These are phyloP conservation scores for Pulveroboletus sp. DNA, from an alignment of 768 basidiomycete species.

Conservation along the genomic window DNA sequence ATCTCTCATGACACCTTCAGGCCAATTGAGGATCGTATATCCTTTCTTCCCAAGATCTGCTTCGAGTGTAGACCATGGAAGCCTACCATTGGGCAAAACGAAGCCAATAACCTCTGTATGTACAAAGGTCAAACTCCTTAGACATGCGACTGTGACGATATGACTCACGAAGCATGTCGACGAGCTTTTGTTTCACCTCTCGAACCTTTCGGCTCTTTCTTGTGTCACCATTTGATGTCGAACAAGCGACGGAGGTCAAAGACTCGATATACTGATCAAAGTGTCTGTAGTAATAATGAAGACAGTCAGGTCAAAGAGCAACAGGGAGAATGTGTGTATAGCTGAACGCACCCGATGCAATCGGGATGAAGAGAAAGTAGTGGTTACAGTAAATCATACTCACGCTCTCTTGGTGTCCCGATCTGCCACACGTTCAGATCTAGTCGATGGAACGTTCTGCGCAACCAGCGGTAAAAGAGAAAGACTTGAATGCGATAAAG, in stretches of 20 bases:
- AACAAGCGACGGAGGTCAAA: neutral
- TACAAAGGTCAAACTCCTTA: too few species aligned
- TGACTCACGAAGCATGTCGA: neutral
- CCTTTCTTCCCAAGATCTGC: neutral
- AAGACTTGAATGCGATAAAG: neutral
- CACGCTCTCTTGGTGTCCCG: neutral
- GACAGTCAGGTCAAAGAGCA: neutral
- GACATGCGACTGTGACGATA: neutral
- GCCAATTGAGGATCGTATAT: neutral
- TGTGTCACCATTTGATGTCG: neutral
- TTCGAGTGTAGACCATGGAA: slow-evolving; percentile 1
- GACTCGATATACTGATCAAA: neutral
- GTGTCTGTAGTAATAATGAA: neutral
- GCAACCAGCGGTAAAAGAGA: neutral
- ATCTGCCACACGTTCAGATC: neutral
- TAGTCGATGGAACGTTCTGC: neutral
- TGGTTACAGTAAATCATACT: neutral
- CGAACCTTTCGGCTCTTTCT: neutral
- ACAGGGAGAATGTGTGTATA: too few species aligned
- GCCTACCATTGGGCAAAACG: neutral
- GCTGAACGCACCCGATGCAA: too few species aligned
- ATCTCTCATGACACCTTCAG: neutral
- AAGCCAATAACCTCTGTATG: neutral
- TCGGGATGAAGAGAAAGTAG: neutral
- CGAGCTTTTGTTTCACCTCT: neutral